A percentile compares a stretch with the other conserved stretches of the same genome.
phyloP scores from a whole-genome alignment of 805 yeast species.

The Starmera pachycereana region DNA sequence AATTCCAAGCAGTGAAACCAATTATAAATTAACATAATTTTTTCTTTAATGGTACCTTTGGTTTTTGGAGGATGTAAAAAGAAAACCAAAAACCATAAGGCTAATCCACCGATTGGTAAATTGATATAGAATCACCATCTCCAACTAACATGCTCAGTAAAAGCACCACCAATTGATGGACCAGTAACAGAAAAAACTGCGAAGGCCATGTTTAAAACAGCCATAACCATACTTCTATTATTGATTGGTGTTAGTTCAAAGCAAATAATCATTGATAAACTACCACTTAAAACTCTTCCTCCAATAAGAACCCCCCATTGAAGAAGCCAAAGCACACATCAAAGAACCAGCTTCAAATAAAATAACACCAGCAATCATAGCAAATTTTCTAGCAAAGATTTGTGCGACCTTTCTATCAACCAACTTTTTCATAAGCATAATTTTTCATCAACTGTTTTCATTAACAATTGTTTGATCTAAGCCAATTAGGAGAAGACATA shows the following conservation, averaged over 20 bases:
- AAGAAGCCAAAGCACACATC: constrained; percentile 41
- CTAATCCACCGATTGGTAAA: constrained; percentile 52
- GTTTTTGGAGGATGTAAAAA: constrained; percentile 40
- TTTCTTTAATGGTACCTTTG: constrained; percentile 26
- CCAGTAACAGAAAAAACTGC: constrained; percentile 46
- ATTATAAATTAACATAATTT: constrained; percentile 30
- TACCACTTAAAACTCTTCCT: constrained; percentile 62
- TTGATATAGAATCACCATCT: constrained; percentile 71
- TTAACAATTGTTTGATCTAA: constrained; percentile 50
- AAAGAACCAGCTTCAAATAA: constrained; percentile 57
- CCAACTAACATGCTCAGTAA: constrained; percentile 53
- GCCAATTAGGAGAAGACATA: constrained; percentile 28
- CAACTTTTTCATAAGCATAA: constrained; percentile 42
- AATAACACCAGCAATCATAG: constrained; percentile 35
- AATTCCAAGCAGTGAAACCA: constrained; percentile 30
- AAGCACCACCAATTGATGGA: constrained; percentile 59
- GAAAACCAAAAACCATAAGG: constrained; percentile 26
- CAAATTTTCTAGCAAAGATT: constrained; percentile 45
- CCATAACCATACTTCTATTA: constrained; percentile 15
- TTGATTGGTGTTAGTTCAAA: constrained; percentile 36
- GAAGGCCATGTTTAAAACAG: constrained; percentile 23
- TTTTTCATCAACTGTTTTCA: constrained; percentile 37
- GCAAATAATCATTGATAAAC: constrained; percentile 44
- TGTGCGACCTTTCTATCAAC: constrained; percentile 54
- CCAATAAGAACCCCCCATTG: constrained; percentile 54